Evolutionary conservation across 176 grass and related monocot genomes (phyloP).

Genomic region (Eragrostis curvula): DNA sequence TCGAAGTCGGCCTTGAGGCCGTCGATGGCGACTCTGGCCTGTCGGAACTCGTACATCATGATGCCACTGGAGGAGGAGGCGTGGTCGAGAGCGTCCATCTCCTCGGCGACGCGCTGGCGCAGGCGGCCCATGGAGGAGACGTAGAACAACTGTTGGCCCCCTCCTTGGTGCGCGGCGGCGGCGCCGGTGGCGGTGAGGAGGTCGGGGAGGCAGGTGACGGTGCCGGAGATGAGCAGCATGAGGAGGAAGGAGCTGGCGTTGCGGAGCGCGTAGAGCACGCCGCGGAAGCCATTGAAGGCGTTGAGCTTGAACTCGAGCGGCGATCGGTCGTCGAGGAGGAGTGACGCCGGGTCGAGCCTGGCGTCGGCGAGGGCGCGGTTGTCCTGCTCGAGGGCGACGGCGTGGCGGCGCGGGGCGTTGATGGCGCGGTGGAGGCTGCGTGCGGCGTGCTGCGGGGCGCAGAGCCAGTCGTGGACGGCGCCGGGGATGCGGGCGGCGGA

Average conservation of each 20-base stretch:
- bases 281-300: slow-evolving; percentile 73
- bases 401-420: slow-evolving; percentile 50
- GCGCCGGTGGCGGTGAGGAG: not conserved
- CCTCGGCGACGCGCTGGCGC: slow-evolving; percentile 60
- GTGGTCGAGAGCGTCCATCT: slow-evolving; percentile 20
- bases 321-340: slow-evolving; percentile 52
- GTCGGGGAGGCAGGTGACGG: slow-evolving; percentile 43
- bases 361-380: slow-evolving; percentile 59
- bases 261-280: slow-evolving; percentile 65
- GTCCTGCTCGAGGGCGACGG: slow-evolving; percentile 56
- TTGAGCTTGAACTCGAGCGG: slow-evolving; percentile 61
- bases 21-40: slow-evolving; percentile 45
- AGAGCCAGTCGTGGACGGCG: slow-evolving; percentile 39
- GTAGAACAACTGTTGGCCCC: slow-evolving; percentile 3
- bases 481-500: slow-evolving; percentile 29
- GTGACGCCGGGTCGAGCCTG: slow-evolving; percentile 51
- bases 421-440: slow-evolving; percentile 49
- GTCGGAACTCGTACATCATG: slow-evolving; percentile 64
- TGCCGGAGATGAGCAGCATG: slow-evolving; percentile 55
- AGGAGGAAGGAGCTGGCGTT: slow-evolving; percentile 73
- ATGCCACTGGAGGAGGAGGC: not conserved
- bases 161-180: not conserved
- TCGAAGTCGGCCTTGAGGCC: slow-evolving; percentile 58
- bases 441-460: slow-evolving; percentile 2
- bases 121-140: slow-evolving; percentile 54